Evolutionary conservation across 257 asterid genomes (phyloP), one percentile per base, ranked within the genome.

Genomic region (Fraxinus pennsylvanica): DNA sequence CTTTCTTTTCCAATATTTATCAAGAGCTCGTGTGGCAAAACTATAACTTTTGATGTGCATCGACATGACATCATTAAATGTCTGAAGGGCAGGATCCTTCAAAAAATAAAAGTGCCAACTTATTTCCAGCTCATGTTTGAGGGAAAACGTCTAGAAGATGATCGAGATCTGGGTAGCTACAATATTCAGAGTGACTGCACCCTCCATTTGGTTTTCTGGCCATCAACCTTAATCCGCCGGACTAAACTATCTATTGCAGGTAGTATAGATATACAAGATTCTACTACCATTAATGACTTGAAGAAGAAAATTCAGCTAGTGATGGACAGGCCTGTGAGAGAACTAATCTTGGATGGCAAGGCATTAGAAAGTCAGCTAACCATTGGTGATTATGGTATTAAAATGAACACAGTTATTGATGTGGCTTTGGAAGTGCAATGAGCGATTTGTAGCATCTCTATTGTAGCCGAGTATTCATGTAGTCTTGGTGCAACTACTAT

Each of bases 141-240:
- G 21, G 88, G 86, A 9, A 79, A 74, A 70, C 0, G 4, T 19
- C 74, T 82, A 5, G 10, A 10, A n/a, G 65, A 81, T 70, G 29
- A 38, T 36, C 43, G 41, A 15, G 65, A 33, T 73, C 71, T 85
- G 81, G 82, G 78, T 68, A 73, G 76, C 76, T 82, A 79, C 69
- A 65, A 54, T 76, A 75, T 81, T 45, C 36, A 61, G 69, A 61
- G 68, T 21, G 30, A 61, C 68, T 61, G 68, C 15, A 61, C 68
- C 22, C 68, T 61, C 32, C 30, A 21, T 9, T 61, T 61, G 68
- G 5, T 21, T 21, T 7, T 61, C 5, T 61, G 68, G 68, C 68
- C 68, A 25, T 61, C 68, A 19, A 57, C 66, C 25, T 6, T 57
- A 21, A 57, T 57, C 29, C 66, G 10, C 66, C 22, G 66, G 66